Percentiles rank a stretch among this genome's conserved stretches.
Evolutionary conservation across 176 grass and related monocot genomes (phyloP).

Genomic region (Lolium multiflorum): DNA sequence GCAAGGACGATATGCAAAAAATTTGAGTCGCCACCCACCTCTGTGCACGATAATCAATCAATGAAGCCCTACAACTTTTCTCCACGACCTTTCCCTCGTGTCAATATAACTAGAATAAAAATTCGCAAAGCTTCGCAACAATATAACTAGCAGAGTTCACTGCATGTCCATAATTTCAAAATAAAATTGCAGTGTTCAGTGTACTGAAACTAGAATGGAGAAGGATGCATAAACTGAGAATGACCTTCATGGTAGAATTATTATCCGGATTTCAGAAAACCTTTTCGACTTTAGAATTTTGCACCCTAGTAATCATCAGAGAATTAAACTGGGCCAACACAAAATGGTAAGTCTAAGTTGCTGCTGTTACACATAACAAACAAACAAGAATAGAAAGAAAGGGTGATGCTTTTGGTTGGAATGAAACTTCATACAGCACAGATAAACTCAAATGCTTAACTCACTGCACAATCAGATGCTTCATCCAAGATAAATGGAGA

Average conservation of each 20-base stretch:
- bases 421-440: not conserved
- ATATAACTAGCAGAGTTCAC: too few relatives aligned
- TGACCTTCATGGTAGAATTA: not conserved
- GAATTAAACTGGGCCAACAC: not conserved
- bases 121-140: not conserved
- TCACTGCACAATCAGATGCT: too few relatives aligned
- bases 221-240: conserved; percentile 5
- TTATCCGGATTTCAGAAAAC: not conserved
- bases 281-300: not conserved
- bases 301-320: not conserved
- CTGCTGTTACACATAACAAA: not conserved
- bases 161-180: too few relatives aligned
- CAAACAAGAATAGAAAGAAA: not conserved
- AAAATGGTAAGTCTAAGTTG: not conserved
- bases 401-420: not conserved
- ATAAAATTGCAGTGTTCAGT: not conserved
- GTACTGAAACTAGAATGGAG: not conserved
- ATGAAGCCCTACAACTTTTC: too few relatives aligned
- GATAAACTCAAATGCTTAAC: not conserved
- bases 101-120: too few relatives aligned
- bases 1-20: too few relatives aligned
- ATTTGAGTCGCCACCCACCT: too few relatives aligned
- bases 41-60: too few relatives aligned
- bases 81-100: too few relatives aligned
- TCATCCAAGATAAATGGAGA: not conserved